Conservation (phyloP, 495 filamentous ascomycete genomes). For the Parathielavia appendiculata region DNA sequence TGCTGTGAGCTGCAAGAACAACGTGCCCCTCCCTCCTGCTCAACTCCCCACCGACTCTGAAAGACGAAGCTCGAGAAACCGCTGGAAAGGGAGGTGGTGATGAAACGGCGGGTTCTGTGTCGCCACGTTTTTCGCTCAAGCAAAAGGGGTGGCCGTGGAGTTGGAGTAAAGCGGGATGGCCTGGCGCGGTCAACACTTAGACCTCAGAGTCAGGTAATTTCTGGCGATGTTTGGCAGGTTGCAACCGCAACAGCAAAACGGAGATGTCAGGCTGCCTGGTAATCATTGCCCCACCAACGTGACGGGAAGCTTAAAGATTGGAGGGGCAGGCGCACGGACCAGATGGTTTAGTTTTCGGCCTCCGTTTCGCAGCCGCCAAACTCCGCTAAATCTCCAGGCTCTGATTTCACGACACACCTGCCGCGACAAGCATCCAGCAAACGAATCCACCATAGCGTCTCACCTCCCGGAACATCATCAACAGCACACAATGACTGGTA, state of each 20-base stretch:
- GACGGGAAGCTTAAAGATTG: constrained; percentile 10
- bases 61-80: constrained; percentile 15
- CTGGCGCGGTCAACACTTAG: not conserved
- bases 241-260: constrained; percentile 14
- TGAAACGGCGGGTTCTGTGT: not conserved
- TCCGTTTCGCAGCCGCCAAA: not conserved
- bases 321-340: constrained; percentile 19
- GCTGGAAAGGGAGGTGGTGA: constrained; percentile 6
- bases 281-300: constrained; percentile 13
- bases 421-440: constrained; percentile 14
- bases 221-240: constrained; percentile 9
- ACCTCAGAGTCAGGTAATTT: not conserved
- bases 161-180: constrained; percentile 13
- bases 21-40: constrained; percentile 21
- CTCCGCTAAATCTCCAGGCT: constrained; percentile 10
- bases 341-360: not conserved
- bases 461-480: constrained; percentile 7
- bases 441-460: not conserved
- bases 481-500: constrained; percentile 64
- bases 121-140: not conserved
- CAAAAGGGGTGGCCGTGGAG: not conserved
- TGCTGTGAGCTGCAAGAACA: constrained; percentile 2
- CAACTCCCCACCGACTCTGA: constrained; percentile 4
- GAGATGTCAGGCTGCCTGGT: constrained; percentile 27
- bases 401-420: constrained; percentile 18